A percentile compares a stretch with the other conserved stretches of the same genome.
Conservation (phyloP, 2,329 filamentous ascomycete genomes). For the Sporothrix phasma region DNA sequence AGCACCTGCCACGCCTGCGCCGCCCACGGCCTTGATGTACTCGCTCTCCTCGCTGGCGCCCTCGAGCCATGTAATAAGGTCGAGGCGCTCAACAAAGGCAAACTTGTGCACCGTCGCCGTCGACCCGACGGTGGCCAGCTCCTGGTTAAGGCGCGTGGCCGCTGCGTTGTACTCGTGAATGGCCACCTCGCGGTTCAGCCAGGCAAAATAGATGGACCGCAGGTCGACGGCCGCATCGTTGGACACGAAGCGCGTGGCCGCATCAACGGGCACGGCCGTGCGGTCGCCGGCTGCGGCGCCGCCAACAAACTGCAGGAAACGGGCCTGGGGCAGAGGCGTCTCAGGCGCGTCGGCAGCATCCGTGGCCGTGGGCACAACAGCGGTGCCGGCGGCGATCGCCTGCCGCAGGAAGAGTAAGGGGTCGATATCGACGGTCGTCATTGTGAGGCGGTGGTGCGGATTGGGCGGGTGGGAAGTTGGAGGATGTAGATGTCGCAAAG, state of each 20-base stretch:
- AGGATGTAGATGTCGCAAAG: background rate
- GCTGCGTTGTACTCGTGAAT: constrained; percentile 87
- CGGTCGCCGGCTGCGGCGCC: constrained; percentile 25
- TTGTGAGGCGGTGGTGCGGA: background rate
- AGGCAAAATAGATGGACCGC: constrained; percentile 92
- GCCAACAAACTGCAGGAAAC: constrained; percentile 63
- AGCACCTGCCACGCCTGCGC: constrained; percentile 40
- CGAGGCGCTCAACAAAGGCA: constrained; percentile 81
- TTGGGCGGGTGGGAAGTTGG: background rate
- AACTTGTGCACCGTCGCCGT: constrained; percentile 71
- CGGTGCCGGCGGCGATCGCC: constrained; percentile 60
- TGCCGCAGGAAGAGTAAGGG: constrained; percentile 75
- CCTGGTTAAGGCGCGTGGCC: constrained; percentile 69
- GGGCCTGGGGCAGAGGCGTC: constrained; percentile 62
- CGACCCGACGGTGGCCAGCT: constrained; percentile 46
- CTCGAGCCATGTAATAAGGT: constrained; percentile 87
- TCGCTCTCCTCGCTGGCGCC: constrained; percentile 85
- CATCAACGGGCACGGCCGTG: constrained; percentile 57
- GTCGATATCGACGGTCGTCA: constrained; percentile 35
- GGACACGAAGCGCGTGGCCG: constrained; percentile 80
- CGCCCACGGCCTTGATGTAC: constrained; percentile 76
- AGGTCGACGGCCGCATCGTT: constrained; percentile 65
- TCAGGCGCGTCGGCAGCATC: constrained; percentile 52
- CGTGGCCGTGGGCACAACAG: constrained; percentile 65
- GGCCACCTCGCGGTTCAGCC: constrained; percentile 82